Evolutionary conservation across 148 eudicot genomes (phyloP).

Genomic region (Dianthus caryophyllus): DNA sequence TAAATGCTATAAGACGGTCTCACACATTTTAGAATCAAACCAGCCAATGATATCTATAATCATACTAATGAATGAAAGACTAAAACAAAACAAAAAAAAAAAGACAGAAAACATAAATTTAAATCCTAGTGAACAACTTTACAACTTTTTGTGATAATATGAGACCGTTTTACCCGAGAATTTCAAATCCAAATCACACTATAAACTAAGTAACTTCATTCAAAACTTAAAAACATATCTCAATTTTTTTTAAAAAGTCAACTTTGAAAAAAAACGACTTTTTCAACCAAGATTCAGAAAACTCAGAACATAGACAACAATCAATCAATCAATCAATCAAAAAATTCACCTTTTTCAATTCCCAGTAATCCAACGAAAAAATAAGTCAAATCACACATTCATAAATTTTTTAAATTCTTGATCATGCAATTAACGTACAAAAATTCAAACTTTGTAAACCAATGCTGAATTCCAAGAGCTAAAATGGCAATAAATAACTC

Average conservation of each 20-base stretch:
- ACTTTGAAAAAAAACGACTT: slow-evolving; percentile 13
- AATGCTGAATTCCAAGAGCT: slow-evolving; percentile 6
- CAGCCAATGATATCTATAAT: too few relatives aligned
- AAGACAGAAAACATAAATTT: too few relatives aligned
- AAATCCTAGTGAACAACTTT: too few relatives aligned
- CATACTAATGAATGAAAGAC: too few relatives aligned
- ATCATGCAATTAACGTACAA: slow-evolving; percentile 3
- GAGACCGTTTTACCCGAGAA: too few relatives aligned
- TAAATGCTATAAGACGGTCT: not conserved
- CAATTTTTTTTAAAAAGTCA: slow-evolving; percentile 22
- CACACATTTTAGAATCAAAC: too few relatives aligned
- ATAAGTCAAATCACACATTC: not conserved
- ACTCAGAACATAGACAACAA: not conserved
- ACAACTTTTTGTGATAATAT: too few relatives aligned
- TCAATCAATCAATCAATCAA: slow-evolving; percentile 4
- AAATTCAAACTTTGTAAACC: not conserved
- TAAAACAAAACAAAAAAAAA: too few relatives aligned
- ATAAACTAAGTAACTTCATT: not conserved
- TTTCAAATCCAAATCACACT: not conserved
- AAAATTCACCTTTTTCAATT: not conserved
- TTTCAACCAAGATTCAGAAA: slow-evolving; percentile 3
- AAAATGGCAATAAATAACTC: not conserved
- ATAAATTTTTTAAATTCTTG: not conserved
- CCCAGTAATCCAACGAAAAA: slow-evolving; percentile 8
- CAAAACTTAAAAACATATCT: slow-evolving; percentile 1